These are phyloP conservation scores for Phaeolepiota aurea DNA, from an alignment of 768 basidiomycete species.

Conservation along the genomic window DNA sequence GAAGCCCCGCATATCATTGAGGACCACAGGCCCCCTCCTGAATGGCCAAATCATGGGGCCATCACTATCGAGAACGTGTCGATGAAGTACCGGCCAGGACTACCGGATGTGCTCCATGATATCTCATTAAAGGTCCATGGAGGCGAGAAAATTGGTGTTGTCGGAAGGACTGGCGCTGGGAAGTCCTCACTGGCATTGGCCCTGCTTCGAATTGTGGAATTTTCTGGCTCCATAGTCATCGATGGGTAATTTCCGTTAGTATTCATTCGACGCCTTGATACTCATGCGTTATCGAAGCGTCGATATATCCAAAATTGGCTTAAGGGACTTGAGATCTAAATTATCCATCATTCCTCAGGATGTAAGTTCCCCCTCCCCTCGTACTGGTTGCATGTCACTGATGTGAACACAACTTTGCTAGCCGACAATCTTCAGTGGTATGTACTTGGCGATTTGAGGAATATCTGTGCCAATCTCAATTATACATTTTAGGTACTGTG, in stretches of 20 bases:
- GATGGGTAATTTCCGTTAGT: constrained; percentile 37
- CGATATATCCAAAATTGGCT: constrained; percentile 62
- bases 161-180: constrained; percentile 55
- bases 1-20: constrained; percentile 60
- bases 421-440: constrained; percentile 51
- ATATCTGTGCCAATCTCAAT: constrained; percentile 15
- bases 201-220: constrained; percentile 64
- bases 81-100: constrained; percentile 59
- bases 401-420: constrained; percentile 16
- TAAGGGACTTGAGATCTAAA: constrained; percentile 51
- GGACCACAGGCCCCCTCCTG: constrained; percentile 40
- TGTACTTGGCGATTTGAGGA: not conserved
- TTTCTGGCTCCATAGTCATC: constrained; percentile 52
- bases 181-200: constrained; percentile 58
- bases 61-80: constrained; percentile 53
- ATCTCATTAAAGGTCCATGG: constrained; percentile 50
- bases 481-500: constrained; percentile 41
- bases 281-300: constrained; percentile 24
- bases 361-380: too few species aligned
- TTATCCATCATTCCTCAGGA: constrained; percentile 67
- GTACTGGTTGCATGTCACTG: not conserved
- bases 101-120: constrained; percentile 66
- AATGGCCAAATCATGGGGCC: constrained; percentile 58
- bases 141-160: constrained; percentile 74
- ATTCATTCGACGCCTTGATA: not conserved